Percentiles rank a stretch among this genome's conserved stretches.
Conservation (phyloP, 202 grass and related monocot species). For the Zoysia matrella region DNA sequence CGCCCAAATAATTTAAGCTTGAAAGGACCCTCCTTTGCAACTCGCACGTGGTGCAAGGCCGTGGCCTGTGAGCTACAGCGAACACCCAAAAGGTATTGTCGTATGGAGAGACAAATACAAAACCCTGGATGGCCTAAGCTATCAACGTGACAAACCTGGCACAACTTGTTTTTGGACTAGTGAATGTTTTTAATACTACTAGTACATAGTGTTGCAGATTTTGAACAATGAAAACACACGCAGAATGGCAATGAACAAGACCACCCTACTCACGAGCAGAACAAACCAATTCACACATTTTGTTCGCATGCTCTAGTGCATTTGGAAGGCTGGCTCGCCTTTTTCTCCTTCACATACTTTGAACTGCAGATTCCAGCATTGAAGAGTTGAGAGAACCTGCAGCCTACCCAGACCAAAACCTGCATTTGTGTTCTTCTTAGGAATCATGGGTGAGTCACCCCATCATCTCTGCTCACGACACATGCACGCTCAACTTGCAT, state of each 20-base stretch:
- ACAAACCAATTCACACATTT: conserved; percentile 22
- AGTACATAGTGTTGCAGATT: conserved; percentile 4
- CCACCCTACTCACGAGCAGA: not conserved
- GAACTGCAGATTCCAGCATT: conserved; percentile 22
- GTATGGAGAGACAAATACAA: conserved; percentile 16
- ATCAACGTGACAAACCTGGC: conserved; percentile 26
- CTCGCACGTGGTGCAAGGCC: conserved; percentile 40
- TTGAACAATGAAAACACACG: conserved; percentile 12
- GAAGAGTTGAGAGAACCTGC: conserved; percentile 47
- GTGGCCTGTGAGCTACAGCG: conserved; percentile 9
- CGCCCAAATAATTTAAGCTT: conserved; percentile 32
- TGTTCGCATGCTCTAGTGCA: conserved; percentile 43
- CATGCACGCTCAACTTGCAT: conserved; percentile 42
- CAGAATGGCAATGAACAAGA: not conserved
- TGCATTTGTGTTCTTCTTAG: conserved; percentile 51
- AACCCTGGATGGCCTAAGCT: conserved; percentile 27
- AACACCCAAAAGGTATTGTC: not conserved
- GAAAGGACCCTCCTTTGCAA: conserved; percentile 10
- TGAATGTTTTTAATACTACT: not conserved
- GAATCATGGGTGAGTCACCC: conserved; percentile 39
- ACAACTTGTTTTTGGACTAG: conserved; percentile 10
- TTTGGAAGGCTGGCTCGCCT: conserved; percentile 39
- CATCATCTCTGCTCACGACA: conserved; percentile 32
- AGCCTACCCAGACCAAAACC: conserved; percentile 53
- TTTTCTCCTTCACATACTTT: not conserved